Evolutionary conservation across 768 basidiomycete species (phyloP).

Genomic region (Podaxis rugospora): DNA sequence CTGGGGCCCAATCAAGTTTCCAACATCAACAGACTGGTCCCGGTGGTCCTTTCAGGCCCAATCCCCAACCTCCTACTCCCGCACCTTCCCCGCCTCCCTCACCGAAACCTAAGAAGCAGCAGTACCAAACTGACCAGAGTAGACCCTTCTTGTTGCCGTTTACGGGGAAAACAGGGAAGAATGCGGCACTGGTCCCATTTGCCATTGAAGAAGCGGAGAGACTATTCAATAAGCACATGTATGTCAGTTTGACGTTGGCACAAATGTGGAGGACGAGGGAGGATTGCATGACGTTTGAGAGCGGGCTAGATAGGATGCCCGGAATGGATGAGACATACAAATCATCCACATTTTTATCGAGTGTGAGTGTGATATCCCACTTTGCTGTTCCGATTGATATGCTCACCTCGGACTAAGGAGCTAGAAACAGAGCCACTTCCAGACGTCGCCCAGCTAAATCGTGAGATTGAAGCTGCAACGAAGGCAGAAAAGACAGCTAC

Average conservation of each 20-base stretch:
- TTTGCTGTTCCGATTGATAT: background rate
- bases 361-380: slow-evolving; percentile 24
- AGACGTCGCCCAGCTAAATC: slow-evolving; percentile 67
- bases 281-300: slow-evolving; percentile 92
- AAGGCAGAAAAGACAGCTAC: slow-evolving; percentile 39
- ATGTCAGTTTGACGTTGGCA: slow-evolving; percentile 79
- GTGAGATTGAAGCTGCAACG: slow-evolving; percentile 68
- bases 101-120: slow-evolving; percentile 95
- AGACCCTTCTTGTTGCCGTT: slow-evolving; percentile 96
- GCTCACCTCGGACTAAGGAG: slow-evolving; percentile 33
- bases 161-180: slow-evolving; percentile 58
- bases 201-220: slow-evolving; percentile 95
- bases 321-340: slow-evolving; percentile 58
- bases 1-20: slow-evolving; percentile 32
- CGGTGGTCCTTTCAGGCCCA: slow-evolving; percentile 31
- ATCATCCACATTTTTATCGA: slow-evolving; percentile 41
- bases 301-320: slow-evolving; percentile 80
- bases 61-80: slow-evolving; percentile 78
- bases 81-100: slow-evolving; percentile 78
- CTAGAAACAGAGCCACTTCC: slow-evolving; percentile 62
- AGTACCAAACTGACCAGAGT: slow-evolving; percentile 95
- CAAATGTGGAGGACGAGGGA: slow-evolving; percentile 97
- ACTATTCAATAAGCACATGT: slow-evolving; percentile 86
- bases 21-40: slow-evolving; percentile 26
- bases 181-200: slow-evolving; percentile 79